Evolutionary conservation across 2,329 filamentous ascomycete species (phyloP).

Genomic region (Cladosporium halotolerans): DNA sequence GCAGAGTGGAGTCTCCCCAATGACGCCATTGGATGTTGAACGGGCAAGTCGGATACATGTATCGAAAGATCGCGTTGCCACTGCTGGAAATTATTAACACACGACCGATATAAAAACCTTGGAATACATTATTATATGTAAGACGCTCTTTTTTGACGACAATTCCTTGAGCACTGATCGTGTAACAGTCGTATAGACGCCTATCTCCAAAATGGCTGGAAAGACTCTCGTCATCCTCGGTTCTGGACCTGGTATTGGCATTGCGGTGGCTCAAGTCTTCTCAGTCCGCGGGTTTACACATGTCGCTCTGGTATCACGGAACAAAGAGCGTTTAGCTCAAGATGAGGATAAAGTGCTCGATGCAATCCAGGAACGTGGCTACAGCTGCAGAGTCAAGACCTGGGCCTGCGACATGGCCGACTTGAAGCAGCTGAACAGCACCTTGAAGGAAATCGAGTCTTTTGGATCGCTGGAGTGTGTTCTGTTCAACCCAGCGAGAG

Average conservation of each 20-base stretch:
- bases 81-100: no score
- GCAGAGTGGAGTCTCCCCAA: no score
- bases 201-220: constrained; percentile 19
- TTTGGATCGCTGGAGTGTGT: constrained; percentile 42
- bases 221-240: constrained; percentile 37
- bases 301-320: constrained; percentile 44
- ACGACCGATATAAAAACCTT: no score
- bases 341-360: constrained; percentile 26
- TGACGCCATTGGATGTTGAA: no score
- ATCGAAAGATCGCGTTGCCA: no score
- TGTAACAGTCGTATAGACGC: no score
- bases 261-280: constrained; percentile 37
- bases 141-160: no score
- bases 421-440: constrained; percentile 31
- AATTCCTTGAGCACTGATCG: no score
- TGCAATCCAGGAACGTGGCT: constrained; percentile 27
- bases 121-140: no score
- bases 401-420: constrained; percentile 42
- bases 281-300: constrained; percentile 40
- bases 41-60: no score
- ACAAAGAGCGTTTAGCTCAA: constrained; percentile 34
- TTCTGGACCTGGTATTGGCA: constrained; percentile 45
- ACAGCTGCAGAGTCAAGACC: constrained; percentile 37
- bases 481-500: constrained; percentile 49
- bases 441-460: constrained; percentile 39